A percentile compares a stretch with the other conserved stretches of the same genome.
Conservation (phyloP, 495 filamentous ascomycete species). For the Xylaria nigripes region DNA sequence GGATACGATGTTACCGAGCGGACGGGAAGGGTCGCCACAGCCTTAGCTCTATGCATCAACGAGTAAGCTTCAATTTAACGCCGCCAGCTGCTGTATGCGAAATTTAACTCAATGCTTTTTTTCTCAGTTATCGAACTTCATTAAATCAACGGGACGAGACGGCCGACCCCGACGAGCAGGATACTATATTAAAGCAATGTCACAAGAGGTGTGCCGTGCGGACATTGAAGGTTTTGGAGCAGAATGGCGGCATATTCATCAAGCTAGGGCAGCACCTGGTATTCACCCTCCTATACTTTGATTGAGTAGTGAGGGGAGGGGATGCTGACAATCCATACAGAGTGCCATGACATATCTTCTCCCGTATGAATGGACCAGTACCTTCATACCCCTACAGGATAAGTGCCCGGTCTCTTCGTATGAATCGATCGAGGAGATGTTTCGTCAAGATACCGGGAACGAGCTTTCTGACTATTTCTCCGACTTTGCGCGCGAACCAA, state of each 20-base stretch:
- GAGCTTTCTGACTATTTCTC: conserved; percentile 76
- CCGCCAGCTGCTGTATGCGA: background rate
- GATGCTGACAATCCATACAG: conserved; percentile 25
- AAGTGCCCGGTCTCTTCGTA: conserved; percentile 88
- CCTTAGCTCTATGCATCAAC: conserved; percentile 75
- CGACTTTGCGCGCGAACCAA: conserved; percentile 68
- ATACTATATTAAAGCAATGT: conserved; percentile 65
- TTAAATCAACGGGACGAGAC: conserved; percentile 56
- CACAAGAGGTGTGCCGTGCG: conserved; percentile 85
- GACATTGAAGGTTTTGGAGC: conserved; percentile 78
- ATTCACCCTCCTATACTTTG: conserved; percentile 4
- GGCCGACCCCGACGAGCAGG: conserved; percentile 53
- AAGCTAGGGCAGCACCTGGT: conserved; percentile 92
- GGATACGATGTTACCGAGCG: conserved; percentile 65
- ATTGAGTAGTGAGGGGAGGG: background rate
- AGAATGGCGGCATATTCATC: conserved; percentile 96
- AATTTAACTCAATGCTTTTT: conserved; percentile 1
- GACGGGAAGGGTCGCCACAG: conserved; percentile 67
- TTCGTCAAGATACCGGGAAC: conserved; percentile 70
- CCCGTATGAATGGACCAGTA: conserved; percentile 88
- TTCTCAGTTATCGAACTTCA: conserved; percentile 67
- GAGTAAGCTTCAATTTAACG: conserved; percentile 54
- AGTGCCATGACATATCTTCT: conserved; percentile 96
- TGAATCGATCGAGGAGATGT: conserved; percentile 81
- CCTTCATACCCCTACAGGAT: conserved; percentile 94